A percentile compares a stretch with the other conserved stretches of the same genome.
Conservation (phyloP, 2,329 filamentous ascomycete genomes). For the Clonostachys solani region DNA sequence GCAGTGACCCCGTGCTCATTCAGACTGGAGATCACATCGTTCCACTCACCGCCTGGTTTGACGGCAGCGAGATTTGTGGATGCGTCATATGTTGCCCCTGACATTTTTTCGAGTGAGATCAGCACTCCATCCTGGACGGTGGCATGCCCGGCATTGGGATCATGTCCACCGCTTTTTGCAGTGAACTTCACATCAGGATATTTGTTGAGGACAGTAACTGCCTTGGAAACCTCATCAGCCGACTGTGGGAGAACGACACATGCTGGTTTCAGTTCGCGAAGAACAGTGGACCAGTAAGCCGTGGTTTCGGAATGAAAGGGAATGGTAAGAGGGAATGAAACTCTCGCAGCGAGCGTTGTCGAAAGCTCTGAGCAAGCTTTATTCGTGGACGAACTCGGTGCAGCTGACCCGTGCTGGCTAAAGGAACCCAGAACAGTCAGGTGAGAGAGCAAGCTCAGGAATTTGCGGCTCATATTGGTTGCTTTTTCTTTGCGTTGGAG, state of each 20-base stretch:
- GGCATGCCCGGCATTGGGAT: slow-evolving; percentile 25
- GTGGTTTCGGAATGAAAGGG: slow-evolving; percentile 2
- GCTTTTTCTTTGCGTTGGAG: too few species aligned
- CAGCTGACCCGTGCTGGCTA: too few species aligned
- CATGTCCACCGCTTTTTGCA: slow-evolving; percentile 31
- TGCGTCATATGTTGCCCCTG: slow-evolving; percentile 24
- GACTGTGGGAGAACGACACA: slow-evolving; percentile 25
- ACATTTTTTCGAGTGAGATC: slow-evolving; percentile 24
- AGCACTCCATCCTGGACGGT: slow-evolving; percentile 27
- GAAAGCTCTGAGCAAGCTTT: slow-evolving; percentile 5
- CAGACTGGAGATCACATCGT: slow-evolving; percentile 25
- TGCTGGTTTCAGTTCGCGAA: slow-evolving; percentile 21
- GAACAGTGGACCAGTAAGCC: slow-evolving; percentile 24
- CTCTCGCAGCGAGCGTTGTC: not conserved
- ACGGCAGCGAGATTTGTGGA: slow-evolving; percentile 25
- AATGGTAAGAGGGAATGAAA: not conserved
- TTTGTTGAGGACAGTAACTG: slow-evolving; percentile 21
- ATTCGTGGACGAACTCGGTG: not conserved
- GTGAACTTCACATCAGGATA: slow-evolving; percentile 23
- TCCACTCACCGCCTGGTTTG: slow-evolving; percentile 31
- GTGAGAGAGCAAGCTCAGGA: too few species aligned
- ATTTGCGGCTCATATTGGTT: too few species aligned
- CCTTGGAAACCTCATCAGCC: slow-evolving; percentile 22
- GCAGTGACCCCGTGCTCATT: slow-evolving; percentile 25
- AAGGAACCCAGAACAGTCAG: too few species aligned